Evolutionary conservation across 257 asterid genomes (phyloP).

Genomic region (Cinchona pubescens): DNA sequence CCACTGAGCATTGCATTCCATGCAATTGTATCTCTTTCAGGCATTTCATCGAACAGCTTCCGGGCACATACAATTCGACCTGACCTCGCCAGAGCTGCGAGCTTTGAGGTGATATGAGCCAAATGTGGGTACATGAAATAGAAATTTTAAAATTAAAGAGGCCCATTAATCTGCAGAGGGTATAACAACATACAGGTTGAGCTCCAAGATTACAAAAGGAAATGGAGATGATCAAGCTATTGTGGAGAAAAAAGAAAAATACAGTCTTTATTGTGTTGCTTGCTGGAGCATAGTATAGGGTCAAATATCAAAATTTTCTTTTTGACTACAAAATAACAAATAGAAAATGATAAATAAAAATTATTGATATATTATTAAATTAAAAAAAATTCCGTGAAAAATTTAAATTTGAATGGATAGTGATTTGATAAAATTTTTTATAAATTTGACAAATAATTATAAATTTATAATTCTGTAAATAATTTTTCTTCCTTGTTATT

Average conservation of each 20-base stretch:
- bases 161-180: conserved; percentile 1
- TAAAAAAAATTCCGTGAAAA: too few species aligned
- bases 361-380: too few species aligned
- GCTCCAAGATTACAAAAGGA: neutral
- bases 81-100: conserved; percentile 41
- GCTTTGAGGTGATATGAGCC: conserved; percentile 46
- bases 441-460: too few species aligned
- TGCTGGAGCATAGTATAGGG: neutral
- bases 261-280: neutral
- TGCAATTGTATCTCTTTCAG: conserved; percentile 50
- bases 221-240: neutral
- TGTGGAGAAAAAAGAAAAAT: neutral
- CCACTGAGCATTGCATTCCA: conserved; percentile 77
- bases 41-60: conserved; percentile 62
- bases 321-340: too few species aligned
- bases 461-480: too few species aligned
- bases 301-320: too few species aligned
- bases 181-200: neutral
- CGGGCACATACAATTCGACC: conserved; percentile 55
- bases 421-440: too few species aligned
- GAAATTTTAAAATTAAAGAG: neutral
- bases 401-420: too few species aligned
- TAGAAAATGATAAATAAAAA: too few species aligned
- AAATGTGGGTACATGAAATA: conserved; percentile 45
- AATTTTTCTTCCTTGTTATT: too few species aligned